These are phyloP conservation scores for Hyparrhenia diplandra DNA, from an alignment of 176 grass and related monocot genomes.

Conservation along the genomic window DNA sequence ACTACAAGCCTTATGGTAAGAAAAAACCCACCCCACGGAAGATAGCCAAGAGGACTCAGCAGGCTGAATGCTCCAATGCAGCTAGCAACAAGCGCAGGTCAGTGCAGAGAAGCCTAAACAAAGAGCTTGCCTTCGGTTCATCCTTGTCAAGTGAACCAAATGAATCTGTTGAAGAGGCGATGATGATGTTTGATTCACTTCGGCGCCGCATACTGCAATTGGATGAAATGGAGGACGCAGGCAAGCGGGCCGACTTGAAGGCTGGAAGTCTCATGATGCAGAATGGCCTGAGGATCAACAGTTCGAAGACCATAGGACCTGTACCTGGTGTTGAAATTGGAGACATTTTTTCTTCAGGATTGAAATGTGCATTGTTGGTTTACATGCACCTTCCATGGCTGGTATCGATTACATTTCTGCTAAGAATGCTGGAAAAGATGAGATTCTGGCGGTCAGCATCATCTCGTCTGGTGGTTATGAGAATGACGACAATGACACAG, in stretches of 20 bases:
- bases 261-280: slow-evolving; percentile 48
- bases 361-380: slow-evolving; percentile 56
- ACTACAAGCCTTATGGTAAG: background rate
- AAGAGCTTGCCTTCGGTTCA: slow-evolving; percentile 7
- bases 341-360: slow-evolving; percentile 68
- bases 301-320: slow-evolving; percentile 39
- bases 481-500: slow-evolving; percentile 47
- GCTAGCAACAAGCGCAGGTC: slow-evolving; percentile 11
- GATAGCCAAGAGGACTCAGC: slow-evolving; percentile 4
- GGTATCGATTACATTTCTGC: slow-evolving; percentile 58
- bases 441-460: slow-evolving; percentile 44
- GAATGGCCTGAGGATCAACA: slow-evolving; percentile 45
- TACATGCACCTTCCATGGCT: slow-evolving; percentile 47
- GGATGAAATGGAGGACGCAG: slow-evolving; percentile 40
- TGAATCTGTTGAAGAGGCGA: slow-evolving; percentile 33
- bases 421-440: slow-evolving; percentile 23
- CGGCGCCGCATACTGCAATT: slow-evolving; percentile 40
- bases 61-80: background rate
- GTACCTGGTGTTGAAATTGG: slow-evolving; percentile 58
- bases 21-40: slow-evolving; percentile 2
- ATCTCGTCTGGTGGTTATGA: slow-evolving; percentile 60
- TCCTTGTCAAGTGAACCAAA: slow-evolving; percentile 30
- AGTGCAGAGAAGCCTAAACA: slow-evolving; percentile 35
- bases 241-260: slow-evolving; percentile 39
- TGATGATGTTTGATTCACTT: slow-evolving; percentile 59